Conservation (phyloP, 2,329 filamentous ascomycete genomes). For the Graphilbum fragrans region DNA sequence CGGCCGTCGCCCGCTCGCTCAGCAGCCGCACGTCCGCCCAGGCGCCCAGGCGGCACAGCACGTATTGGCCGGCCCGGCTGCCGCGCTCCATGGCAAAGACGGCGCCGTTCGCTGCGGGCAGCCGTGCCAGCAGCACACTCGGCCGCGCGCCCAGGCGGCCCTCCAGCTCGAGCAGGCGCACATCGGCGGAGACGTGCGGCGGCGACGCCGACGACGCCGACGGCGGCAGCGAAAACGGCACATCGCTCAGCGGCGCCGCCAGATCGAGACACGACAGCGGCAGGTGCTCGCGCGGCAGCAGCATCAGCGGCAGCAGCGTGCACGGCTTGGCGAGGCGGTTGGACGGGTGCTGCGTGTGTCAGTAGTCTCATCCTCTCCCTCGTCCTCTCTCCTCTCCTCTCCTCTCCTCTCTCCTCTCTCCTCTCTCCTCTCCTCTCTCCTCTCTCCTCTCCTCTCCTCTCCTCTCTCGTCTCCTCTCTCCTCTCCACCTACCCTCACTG, state of each 20-base stretch:
- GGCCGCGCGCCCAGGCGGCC: slow-evolving; percentile 36
- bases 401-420: background rate
- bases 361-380: background rate
- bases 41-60: slow-evolving; percentile 52
- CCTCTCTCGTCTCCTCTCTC: no score
- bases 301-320: slow-evolving; percentile 46
- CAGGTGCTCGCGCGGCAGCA: slow-evolving; percentile 48
- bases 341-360: slow-evolving; percentile 30
- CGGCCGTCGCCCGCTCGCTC: slow-evolving; percentile 33
- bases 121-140: slow-evolving; percentile 48
- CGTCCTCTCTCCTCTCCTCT: background rate
- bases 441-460: background rate
- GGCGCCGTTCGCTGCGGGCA: slow-evolving; percentile 31
- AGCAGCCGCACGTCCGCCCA: slow-evolving; percentile 53
- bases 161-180: slow-evolving; percentile 53
- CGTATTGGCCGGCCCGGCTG: slow-evolving; percentile 41
- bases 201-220: slow-evolving; percentile 26
- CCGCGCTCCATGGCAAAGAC: slow-evolving; percentile 54
- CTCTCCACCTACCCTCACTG: slow-evolving; percentile 38
- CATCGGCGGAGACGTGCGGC: slow-evolving; percentile 47
- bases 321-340: slow-evolving; percentile 40
- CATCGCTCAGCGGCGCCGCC: slow-evolving; percentile 32
- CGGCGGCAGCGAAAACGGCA: slow-evolving; percentile 36
- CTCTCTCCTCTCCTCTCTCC: background rate
- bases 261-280: slow-evolving; percentile 51